Base-by-base conservation (phyloP, 2,329 filamentous ascomycete species). In the Hypoxylon sp. region DNA sequence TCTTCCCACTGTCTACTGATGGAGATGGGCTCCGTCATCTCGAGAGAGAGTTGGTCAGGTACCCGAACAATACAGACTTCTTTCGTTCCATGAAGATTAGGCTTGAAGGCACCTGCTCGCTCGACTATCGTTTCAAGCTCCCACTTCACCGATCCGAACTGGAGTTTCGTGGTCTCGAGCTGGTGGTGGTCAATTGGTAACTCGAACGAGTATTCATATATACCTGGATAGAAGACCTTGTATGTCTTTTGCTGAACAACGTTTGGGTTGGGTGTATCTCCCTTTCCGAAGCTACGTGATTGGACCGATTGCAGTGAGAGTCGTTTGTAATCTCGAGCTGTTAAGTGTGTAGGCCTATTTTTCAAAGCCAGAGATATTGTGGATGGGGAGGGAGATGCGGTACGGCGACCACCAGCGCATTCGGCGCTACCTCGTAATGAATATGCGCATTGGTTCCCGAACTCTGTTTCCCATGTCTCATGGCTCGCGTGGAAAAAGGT, bases 1-100 rank as follows among this genome's bases (percentile, higher is more conserved):
- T 98, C 94, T 77, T 98, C 94, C 94, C 94, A 98, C 68, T 93
- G 94, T 19, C 94, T 86, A 70, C 92, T 95, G 75, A 98, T 97
- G 10, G 94, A 95, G 74, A 98, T 97, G 2, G 94, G 94, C 77
- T 98, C 94, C 25, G 94, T 91, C 79, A 93, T 93, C 79, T 98
- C 94, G 23, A 97, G 83, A 0, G 94, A 97, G 49, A 94, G 88
- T 79, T 97, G 93, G 52, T 95, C 89, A 0, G 94, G 94, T 2
- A 96, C 90, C 48, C 94, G 90, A 58, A 97, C 93, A 51, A 98
- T 89, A 7, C 87, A 87, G 2, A 98, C 90, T 78, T 97, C 94
- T 77, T 94, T 93, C 46, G 84, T 86, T 41, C 94, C 94, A 62
- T 94, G 86, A 1, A 98, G 83, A 72, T 97, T 97, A 1, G 93